Conservation (phyloP, 192 early-diverging fungal genomes). For the Backusella morwellensis region DNA sequence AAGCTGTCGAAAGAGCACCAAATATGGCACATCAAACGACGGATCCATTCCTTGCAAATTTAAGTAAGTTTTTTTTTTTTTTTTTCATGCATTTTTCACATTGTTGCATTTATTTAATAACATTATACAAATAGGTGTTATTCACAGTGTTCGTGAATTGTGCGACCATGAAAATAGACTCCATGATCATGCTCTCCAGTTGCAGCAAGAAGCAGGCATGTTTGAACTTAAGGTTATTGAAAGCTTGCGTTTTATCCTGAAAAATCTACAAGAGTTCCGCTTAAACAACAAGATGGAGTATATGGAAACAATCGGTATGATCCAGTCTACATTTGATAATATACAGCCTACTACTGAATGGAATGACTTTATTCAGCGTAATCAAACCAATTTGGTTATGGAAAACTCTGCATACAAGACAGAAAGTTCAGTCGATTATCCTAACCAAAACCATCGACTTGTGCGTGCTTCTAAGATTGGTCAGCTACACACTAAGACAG, state of each 20-base stretch:
- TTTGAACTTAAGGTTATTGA: conserved; percentile 33
- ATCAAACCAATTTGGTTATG: conserved; percentile 38
- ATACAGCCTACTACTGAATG: conserved; percentile 41
- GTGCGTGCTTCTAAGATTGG: conserved; percentile 36
- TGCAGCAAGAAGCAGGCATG: conserved; percentile 24
- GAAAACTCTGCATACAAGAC: conserved; percentile 33
- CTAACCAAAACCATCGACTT: conserved; percentile 34
- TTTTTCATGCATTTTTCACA: background rate
- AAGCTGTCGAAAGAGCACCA: conserved; percentile 1
- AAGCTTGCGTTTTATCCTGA: conserved; percentile 11
- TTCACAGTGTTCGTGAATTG: conserved; percentile 10
- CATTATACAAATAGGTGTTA: conserved; percentile 1
- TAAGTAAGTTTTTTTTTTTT: conserved; percentile 11
- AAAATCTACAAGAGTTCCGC: conserved; percentile 23
- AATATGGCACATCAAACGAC: background rate
- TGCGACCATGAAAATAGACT: conserved; percentile 32
- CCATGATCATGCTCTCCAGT: conserved; percentile 27
- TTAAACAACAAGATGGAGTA: conserved; percentile 14
- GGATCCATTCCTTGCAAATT: conserved; percentile 26
- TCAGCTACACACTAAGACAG: conserved; percentile 31
- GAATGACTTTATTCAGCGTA: conserved; percentile 39
- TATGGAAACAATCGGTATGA: conserved; percentile 16
- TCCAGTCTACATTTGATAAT: conserved; percentile 25
- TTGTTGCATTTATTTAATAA: background rate
- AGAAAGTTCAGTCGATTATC: conserved; percentile 32